Evolutionary conservation across 345 rosid genomes (phyloP).

Genomic region (Cardiospermum halicacabum): DNA sequence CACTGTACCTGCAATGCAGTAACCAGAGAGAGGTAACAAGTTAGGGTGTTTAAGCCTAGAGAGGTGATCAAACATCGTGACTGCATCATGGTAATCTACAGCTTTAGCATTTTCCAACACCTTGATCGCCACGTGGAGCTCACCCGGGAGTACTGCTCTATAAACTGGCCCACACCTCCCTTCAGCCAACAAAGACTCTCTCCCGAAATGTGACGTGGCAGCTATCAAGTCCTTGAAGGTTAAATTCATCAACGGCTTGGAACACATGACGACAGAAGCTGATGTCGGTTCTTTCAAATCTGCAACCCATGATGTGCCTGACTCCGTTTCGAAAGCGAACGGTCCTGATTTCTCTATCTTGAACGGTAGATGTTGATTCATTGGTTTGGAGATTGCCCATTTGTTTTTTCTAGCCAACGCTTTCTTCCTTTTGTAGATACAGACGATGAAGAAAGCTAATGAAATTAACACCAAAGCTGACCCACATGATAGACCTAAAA

Average conservation of each 20-base stretch:
- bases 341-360: constrained; percentile 89
- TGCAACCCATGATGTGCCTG: constrained; percentile 91
- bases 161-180: constrained; percentile 82
- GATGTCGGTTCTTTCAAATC: constrained; percentile 83
- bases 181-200: constrained; percentile 72
- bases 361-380: constrained; percentile 44
- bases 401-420: constrained; percentile 35
- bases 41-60: constrained; percentile 84
- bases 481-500: constrained; percentile 40
- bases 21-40: constrained; percentile 76
- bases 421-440: constrained; percentile 33
- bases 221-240: constrained; percentile 90
- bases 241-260: constrained; percentile 82
- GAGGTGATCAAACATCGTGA: constrained; percentile 49
- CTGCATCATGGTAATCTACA: constrained; percentile 45
- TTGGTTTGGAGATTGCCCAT: constrained; percentile 90
- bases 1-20: constrained; percentile 84
- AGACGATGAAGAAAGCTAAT: constrained; percentile 16
- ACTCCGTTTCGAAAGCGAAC: constrained; percentile 83
- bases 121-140: constrained; percentile 87
- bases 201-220: constrained; percentile 93
- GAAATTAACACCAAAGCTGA: constrained; percentile 35
- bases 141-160: constrained; percentile 79
- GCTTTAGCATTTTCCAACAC: constrained; percentile 72
- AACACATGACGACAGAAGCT: constrained; percentile 73